Percentiles rank a stretch among this genome's conserved stretches.
phyloP scores from a whole-genome alignment of 257 asterid genomes.

The Ocimum tenuiflorum region DNA sequence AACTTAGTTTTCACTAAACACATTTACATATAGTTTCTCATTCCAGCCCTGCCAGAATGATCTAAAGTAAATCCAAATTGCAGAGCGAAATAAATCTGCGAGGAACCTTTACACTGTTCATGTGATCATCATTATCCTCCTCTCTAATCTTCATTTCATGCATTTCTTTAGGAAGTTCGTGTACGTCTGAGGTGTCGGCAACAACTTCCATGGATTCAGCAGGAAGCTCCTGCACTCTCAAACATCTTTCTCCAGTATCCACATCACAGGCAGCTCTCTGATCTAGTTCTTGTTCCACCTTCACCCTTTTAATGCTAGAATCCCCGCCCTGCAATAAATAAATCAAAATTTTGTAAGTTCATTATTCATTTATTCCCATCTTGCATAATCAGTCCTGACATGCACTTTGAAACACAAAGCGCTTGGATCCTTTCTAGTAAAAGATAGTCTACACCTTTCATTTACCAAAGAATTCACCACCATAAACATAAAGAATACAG shows the following conservation, averaged over 20 bases:
- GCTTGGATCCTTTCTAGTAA: neutral
- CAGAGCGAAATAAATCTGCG: neutral
- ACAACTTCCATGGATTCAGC: slow-evolving; percentile 33
- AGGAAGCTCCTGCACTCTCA: slow-evolving; percentile 24
- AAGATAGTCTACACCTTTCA: neutral
- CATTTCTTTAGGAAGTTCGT: slow-evolving; percentile 56
- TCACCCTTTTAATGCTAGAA: slow-evolving; percentile 54
- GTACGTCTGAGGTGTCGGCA: slow-evolving; percentile 34
- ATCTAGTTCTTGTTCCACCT: slow-evolving; percentile 50
- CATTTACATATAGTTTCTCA: neutral
- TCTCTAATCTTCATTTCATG: slow-evolving; percentile 53
- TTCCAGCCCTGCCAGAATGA: neutral
- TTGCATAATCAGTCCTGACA: neutral
- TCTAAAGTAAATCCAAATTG: neutral
- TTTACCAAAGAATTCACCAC: neutral
- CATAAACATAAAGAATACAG: no score
- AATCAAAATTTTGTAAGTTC: neutral
- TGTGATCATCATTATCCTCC: slow-evolving; percentile 29
- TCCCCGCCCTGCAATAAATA: slow-evolving; percentile 52
- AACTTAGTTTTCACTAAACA: neutral
- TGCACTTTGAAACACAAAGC: neutral
- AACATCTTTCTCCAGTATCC: slow-evolving; percentile 29
- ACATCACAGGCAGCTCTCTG: slow-evolving; percentile 28
- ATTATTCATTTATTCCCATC: neutral
- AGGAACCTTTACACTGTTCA: slow-evolving; percentile 40